Conservation (phyloP, 2,329 filamentous ascomycete genomes). For the Diaporthe capsici region DNA sequence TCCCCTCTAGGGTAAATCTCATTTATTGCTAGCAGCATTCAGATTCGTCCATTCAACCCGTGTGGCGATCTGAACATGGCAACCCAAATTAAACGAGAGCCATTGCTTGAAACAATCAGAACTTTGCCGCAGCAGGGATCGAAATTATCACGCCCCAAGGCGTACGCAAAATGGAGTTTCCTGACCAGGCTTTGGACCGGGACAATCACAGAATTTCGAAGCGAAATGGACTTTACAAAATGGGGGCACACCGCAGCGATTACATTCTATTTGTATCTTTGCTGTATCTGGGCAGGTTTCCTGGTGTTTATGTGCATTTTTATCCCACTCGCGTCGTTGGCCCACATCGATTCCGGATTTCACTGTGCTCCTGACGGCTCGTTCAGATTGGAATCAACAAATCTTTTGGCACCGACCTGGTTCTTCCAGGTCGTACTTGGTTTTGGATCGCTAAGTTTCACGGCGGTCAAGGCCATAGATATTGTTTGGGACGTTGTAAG, state of each 20-base stretch:
- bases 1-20: background rate
- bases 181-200: background rate
- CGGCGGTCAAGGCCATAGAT: background rate
- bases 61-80: background rate
- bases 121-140: background rate
- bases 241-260: background rate
- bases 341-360: too few relatives aligned
- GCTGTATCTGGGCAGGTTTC: background rate
- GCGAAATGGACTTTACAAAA: background rate
- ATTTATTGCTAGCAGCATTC: background rate
- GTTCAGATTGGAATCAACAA: background rate
- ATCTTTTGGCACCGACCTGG: background rate
- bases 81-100: background rate
- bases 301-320: background rate
- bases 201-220: background rate
- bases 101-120: background rate
- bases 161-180: background rate
- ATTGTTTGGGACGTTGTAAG: background rate
- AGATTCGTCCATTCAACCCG: background rate
- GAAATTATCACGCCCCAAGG: background rate
- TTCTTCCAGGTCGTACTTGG: background rate
- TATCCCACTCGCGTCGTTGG: background rate
- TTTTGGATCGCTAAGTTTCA: background rate
- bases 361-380: constrained; percentile 4
- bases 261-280: background rate